A percentile compares a stretch with the other conserved stretches of the same genome.
Evolutionary conservation across 2,329 filamentous ascomycete species (phyloP).

Genomic region (Paraconiothyrium sp.): DNA sequence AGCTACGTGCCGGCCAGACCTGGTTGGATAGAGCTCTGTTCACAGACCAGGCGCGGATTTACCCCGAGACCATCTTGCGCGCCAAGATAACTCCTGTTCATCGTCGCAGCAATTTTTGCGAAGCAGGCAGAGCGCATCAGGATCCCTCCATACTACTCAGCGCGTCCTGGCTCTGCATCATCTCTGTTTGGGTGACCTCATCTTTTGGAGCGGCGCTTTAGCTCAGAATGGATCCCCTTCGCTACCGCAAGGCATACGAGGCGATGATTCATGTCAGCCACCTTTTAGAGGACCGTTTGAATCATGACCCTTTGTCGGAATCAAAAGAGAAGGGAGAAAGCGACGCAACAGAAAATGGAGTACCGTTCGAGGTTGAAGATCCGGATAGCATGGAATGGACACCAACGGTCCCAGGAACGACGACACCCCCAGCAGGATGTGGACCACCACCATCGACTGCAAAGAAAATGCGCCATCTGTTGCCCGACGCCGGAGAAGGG

Average conservation of each 20-base stretch:
- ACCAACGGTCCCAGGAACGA: slow-evolving; percentile 36
- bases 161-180: neutral
- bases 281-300: slow-evolving; percentile 43
- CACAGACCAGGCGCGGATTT: neutral
- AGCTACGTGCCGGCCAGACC: neutral
- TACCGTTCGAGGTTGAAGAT: slow-evolving; percentile 38
- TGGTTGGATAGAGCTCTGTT: neutral
- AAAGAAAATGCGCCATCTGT: slow-evolving; percentile 41
- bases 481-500: slow-evolving; percentile 38
- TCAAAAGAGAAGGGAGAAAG: slow-evolving; percentile 13
- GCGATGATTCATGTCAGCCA: slow-evolving; percentile 49
- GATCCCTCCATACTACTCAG: neutral
- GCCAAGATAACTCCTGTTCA: neutral
- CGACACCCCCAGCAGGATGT: slow-evolving; percentile 39
- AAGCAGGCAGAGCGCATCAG: neutral
- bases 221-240: slow-evolving; percentile 47
- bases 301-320: slow-evolving; percentile 27
- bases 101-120: neutral
- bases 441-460: slow-evolving; percentile 42
- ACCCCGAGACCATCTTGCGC: neutral
- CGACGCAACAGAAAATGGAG: slow-evolving; percentile 19
- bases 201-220: slow-evolving; percentile 10
- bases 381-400: slow-evolving; percentile 52
- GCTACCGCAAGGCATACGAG: slow-evolving; percentile 49
- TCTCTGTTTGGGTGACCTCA: slow-evolving; percentile 20